Evolutionary conservation across 192 early-diverging fungal genomes (phyloP).

Genomic region (Radiomyces spectabilis): DNA sequence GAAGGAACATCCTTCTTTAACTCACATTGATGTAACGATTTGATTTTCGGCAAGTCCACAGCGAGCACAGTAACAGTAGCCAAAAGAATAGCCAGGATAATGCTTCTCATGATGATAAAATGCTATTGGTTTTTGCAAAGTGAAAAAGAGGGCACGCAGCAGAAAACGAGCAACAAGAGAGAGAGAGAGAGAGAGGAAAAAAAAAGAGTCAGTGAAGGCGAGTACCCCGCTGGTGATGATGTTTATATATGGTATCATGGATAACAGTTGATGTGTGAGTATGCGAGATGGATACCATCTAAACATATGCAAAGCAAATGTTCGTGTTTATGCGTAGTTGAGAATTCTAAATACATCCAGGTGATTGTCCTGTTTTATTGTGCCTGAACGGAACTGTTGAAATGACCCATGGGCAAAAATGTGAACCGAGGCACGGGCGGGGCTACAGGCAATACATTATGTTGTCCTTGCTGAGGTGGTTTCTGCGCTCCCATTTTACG

Average conservation of each 20-base stretch:
- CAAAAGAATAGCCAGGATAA: not conserved
- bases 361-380: not conserved
- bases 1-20: not conserved
- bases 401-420: conserved; percentile 48
- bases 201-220: not conserved
- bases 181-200: not conserved
- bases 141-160: too few species aligned
- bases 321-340: not conserved
- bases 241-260: conserved; percentile 4
- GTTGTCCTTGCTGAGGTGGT: conserved; percentile 33
- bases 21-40: not conserved
- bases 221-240: not conserved
- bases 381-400: not conserved
- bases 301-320: too few species aligned
- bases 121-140: too few species aligned
- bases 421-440: conserved; percentile 46
- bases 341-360: not conserved
- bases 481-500: conserved; percentile 30
- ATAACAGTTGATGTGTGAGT: too few species aligned
- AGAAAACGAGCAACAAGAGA: not conserved
- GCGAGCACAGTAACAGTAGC: not conserved
- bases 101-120: too few species aligned
- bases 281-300: too few species aligned
- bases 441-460: conserved; percentile 49
- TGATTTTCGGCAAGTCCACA: not conserved